Conservation (phyloP, 345 rosid species). For the Camelina sativa region DNA sequence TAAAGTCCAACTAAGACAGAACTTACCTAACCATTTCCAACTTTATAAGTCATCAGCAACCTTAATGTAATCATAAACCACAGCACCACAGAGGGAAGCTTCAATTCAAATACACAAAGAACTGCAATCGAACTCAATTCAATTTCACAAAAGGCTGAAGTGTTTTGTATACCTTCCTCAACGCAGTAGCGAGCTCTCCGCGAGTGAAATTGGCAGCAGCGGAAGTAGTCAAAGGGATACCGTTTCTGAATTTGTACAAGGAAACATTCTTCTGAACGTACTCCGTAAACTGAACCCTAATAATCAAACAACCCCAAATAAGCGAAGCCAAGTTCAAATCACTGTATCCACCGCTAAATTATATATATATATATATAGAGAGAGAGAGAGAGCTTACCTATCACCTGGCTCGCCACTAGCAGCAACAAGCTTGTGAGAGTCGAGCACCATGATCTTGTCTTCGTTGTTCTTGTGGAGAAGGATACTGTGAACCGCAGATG, state of each 20-base stretch:
- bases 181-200: constrained; percentile 93
- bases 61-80: not conserved
- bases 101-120: not conserved
- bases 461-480: constrained; percentile 92
- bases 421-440: constrained; percentile 93
- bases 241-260: constrained; percentile 85
- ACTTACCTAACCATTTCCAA: not conserved
- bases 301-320: not conserved
- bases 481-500: constrained; percentile 92
- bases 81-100: not conserved
- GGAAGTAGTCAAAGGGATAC: constrained; percentile 87
- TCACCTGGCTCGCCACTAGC: constrained; percentile 99
- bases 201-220: constrained; percentile 92
- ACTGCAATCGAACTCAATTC: not conserved
- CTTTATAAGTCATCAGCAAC: not conserved
- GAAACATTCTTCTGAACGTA: constrained; percentile 94
- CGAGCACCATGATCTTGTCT: constrained; percentile 97
- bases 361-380: not conserved
- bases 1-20: not conserved
- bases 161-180: constrained; percentile 67
- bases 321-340: not conserved
- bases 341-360: not conserved
- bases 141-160: not conserved
- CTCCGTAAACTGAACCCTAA: constrained; percentile 95
- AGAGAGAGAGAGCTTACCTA: constrained; percentile 44